A percentile compares a stretch with the other conserved stretches of the same genome.
phyloP scores from a whole-genome alignment of 768 basidiomycete genomes.

The Cystobasidium onofrii region DNA sequence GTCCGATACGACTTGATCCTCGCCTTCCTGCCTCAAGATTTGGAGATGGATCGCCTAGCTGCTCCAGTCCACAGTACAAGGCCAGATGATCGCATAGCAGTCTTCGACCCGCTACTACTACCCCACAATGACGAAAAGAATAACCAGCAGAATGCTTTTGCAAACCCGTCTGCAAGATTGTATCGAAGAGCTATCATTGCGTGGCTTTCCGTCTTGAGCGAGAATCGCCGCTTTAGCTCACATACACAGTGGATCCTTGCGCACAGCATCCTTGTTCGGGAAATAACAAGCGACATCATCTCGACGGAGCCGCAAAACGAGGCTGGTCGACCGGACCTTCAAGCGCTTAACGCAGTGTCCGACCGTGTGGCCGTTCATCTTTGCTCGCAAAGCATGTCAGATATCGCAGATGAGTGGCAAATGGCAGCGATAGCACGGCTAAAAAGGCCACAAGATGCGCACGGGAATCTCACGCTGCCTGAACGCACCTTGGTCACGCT shows the following conservation, averaged over 20 bases:
- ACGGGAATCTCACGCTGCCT: neutral
- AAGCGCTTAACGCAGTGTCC: neutral
- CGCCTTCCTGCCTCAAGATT: neutral
- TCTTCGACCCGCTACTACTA: neutral
- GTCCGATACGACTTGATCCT: neutral
- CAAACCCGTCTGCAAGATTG: neutral
- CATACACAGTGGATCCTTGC: neutral
- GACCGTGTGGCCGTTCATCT: neutral
- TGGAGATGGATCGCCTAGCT: neutral
- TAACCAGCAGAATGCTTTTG: neutral
- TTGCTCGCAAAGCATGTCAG: neutral
- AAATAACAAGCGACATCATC: neutral
- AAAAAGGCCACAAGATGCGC: neutral
- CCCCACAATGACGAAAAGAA: neutral
- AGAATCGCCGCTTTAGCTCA: neutral
- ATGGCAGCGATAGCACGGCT: neutral
- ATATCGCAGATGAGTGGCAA: neutral
- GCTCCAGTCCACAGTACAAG: neutral
- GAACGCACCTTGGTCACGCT: neutral
- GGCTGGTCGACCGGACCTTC: neutral
- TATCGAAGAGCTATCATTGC: neutral
- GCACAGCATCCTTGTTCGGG: neutral
- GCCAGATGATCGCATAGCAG: neutral
- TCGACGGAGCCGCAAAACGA: neutral
- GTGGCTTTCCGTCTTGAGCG: neutral